Percentiles rank a stretch among this genome's conserved stretches.
Conservation (phyloP, 257 asterid genomes). For the Cordia subcordata region DNA sequence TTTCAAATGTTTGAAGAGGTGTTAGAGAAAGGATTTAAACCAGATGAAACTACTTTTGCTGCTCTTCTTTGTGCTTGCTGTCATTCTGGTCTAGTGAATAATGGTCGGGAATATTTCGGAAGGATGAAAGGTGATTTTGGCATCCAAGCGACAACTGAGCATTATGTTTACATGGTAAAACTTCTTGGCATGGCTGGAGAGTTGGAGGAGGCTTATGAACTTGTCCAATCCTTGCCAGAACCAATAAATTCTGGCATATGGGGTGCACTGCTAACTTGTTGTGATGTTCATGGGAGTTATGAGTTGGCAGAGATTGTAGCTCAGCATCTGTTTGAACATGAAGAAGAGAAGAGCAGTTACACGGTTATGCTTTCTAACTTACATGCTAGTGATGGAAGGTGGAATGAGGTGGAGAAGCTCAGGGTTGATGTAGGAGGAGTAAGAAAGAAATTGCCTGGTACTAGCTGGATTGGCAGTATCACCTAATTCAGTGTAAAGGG, state of each 20-base stretch:
- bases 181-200: slow-evolving; percentile 83
- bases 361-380: slow-evolving; percentile 64
- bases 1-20: slow-evolving; percentile 45
- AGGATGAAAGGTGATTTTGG: slow-evolving; percentile 51
- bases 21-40: slow-evolving; percentile 32
- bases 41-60: slow-evolving; percentile 65
- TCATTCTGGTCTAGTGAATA: slow-evolving; percentile 62
- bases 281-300: slow-evolving; percentile 38
- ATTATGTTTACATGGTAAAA: slow-evolving; percentile 72
- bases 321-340: slow-evolving; percentile 26
- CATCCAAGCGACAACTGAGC: slow-evolving; percentile 49
- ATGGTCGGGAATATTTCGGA: slow-evolving; percentile 45
- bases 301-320: slow-evolving; percentile 45
- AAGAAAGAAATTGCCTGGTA: slow-evolving; percentile 50
- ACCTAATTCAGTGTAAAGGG: too few relatives aligned
- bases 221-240: slow-evolving; percentile 34
- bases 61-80: slow-evolving; percentile 74
- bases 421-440: slow-evolving; percentile 37
- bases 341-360: slow-evolving; percentile 32
- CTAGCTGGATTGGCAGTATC: slow-evolving; percentile 42
- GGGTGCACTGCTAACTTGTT: slow-evolving; percentile 85
- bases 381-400: slow-evolving; percentile 64
- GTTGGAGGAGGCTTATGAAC: slow-evolving; percentile 55
- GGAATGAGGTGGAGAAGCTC: slow-evolving; percentile 60
- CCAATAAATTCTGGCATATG: slow-evolving; percentile 56